Base-by-base conservation (phyloP, 2,329 filamentous ascomycete species). In the Sporothrix curviconia region DNA sequence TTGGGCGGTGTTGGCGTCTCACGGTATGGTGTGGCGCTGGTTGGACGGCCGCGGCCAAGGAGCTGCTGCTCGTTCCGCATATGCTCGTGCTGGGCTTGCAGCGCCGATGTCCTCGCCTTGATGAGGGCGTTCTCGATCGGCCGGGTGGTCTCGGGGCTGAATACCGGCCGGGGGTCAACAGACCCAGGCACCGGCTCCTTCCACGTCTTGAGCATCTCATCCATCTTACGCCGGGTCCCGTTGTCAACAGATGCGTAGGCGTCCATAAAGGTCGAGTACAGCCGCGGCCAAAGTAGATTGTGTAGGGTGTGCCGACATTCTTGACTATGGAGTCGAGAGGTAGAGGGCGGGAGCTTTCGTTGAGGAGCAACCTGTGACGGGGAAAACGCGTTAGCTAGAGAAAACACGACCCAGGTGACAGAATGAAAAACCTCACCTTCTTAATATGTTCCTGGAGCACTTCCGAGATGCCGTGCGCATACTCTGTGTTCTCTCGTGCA, bases 311-410 rank as follows among this genome's bases (percentile, higher is more conserved):
- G 60, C 94, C 94, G 61, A 99, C 91, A 76, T 99, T 97, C 74
- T 99, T 99, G 69, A 95, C 92, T 61, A 99, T 92, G 15, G 92
- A 97, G 74, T 99, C 94, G 68, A 99, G 86, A 99, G 90, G 74
- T 97, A 99, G 28, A 99, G 80, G n/a, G 94, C 90, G 94, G 92
- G 3, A 99, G 78, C 69, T 97, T 99, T 71, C 91, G 92, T 60
- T 84, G 81, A 39, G 94, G 91, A 46, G 90, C 83, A 56, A 88
- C 90, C 94, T 99, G 73, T 22, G 3, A 9, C 7, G 50, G 39
- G 25, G 11, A 24, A 9, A 3, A 3, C 2, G 50, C 9, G 30
- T 12, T 43, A 22, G 39, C 14, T 11, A 24, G 7, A 8, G n/a
- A n/a, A 32, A 6, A 30, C 17, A 15, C 8, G 15, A n/a, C 8